Base-by-base conservation (phyloP, 2,329 filamentous ascomycete species). In the Aspergillus tanneri region DNA sequence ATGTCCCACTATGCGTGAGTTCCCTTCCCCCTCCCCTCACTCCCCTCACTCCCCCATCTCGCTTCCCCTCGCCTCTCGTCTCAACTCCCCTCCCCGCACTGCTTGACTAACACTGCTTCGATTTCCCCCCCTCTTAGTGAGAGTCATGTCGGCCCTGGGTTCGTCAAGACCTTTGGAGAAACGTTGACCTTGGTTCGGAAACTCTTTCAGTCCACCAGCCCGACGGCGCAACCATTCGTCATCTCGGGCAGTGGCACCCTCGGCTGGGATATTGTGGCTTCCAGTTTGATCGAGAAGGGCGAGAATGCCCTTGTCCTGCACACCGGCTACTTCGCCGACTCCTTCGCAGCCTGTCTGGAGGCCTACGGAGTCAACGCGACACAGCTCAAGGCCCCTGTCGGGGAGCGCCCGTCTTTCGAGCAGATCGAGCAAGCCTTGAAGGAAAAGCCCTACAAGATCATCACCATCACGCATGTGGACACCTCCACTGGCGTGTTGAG, bases 401-500 rank as follows among this genome's bases (percentile, higher is more conserved):
- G 93, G 53, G 86, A 88, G 58, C 84, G 90, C 46, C 92, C 92
- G 37, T 87, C 95, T 66, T 81, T 95, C 28, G 80, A 86, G 44
- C 88, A 95, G 70, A 85, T 99, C 53, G 92, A 97, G 75, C 82
- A 86, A 72, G 90, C 91, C 3, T 77, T 99, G 57, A 86, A 86
- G 70, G 83, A 89, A 77, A 95, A 93, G 78, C 84, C 88, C 65
- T 97, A 95, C 80, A 97, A 97, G 81, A 71, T 92, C 54, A 74
- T 99, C 63, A 97, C 92, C 34, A 87, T 97, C 56, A 99, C 93
- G 9, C 93, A 99, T 70, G 92, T 96, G 54, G 93, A 99, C 68
- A 99, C 93, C 19, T 96, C 91, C 3, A 99, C 93, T 28, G 93
- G 93, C 59, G 93, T 99, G 21, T 77, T 99, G 41, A 95, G 88